Evolutionary conservation across 768 basidiomycete genomes (phyloP), one percentile per base, ranked within the genome.

Genomic region (Pholiota conissans): DNA sequence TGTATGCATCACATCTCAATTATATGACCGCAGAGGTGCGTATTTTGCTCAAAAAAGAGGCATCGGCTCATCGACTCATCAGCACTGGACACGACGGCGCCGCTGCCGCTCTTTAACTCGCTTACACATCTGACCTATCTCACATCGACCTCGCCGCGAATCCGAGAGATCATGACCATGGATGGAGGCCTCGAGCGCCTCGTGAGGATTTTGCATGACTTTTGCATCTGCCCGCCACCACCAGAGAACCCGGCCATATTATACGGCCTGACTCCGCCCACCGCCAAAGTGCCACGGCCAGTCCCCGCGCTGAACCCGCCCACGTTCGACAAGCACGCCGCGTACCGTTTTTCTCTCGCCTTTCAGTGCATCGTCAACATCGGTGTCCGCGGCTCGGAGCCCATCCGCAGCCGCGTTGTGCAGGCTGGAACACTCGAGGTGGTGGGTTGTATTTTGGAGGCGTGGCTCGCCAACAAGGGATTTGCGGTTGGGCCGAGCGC

Each of bases 291-390:
- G 0, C 76, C 82, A 3, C 84, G 84, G 59, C 76, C 78, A 4
- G 61, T 74, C 0, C 86, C 90, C 0, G 84, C 82, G 0, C 80
- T 90, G 37, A 89, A 89, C 62, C 90, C 90, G 0, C 76, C 78
- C 24, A 69, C 78, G 0, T 92, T 85, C 62, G 92, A 93, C 74
- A 91, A 90, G 59, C 88, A 90, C 64, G 88, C 91, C 27, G 91
- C 92, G 0, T 91, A 91, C 66, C 85, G 92, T 8, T 96, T 97
- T 69, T 89, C 89, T 0, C 84, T 98, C 57, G 96, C 96, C 1
- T 95, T 99, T 68, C 95, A 98, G 68, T 97, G 93, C 66, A 87
- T 98, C 45, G 95, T 95, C 60, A 98, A 99, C 71, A 93, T 98
- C 65, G 96, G 96, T 34, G 95, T 98, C 0, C 79, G 96, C 28